Evolutionary conservation across 2,329 filamentous ascomycete species (phyloP), one percentile per base, ranked within the genome.

Genomic region (Zopfia rhizophila): DNA sequence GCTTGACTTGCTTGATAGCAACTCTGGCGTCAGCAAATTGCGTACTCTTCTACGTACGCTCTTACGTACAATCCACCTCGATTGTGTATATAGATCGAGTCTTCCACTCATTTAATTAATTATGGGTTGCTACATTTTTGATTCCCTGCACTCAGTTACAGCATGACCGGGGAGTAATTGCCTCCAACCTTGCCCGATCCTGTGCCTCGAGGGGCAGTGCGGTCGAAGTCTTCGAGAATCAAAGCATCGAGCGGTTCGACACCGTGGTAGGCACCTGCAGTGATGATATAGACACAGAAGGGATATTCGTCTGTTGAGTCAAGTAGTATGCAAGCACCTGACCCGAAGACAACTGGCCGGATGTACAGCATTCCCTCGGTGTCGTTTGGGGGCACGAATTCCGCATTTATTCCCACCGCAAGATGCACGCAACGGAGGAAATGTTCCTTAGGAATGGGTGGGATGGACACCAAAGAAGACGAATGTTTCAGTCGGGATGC

Each of bases 131-230:
- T n/a, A n/a, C n/a, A n/a, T n/a, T n/a, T n/a, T n/a, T n/a, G n/a
- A n/a, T n/a, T n/a, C n/a, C n/a, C n/a, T n/a, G n/a, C n/a, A n/a
- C n/a, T n/a, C n/a, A n/a, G n/a, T n/a, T n/a, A n/a, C n/a, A n/a
- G n/a, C n/a, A 67, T 28, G 7, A 65, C 64, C 3, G 65, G 63
- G 1, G 59, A 63, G 45, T 68, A 68, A 23, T 68, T 68, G 2
- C 65, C 65, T 3, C 64, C 65, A 7, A 68, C 59, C 45, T 68
- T 68, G 33, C 52, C 64, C 23, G 51, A 42, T 5, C 65, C 63
- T 3, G 55, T 55, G 2, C 65, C 65, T 19, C 39, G 47, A 1
- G 65, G 64, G 13, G 65, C 63, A 3, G 65, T 52, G 6, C 65
- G 53, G 32, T 68, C 63, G 24, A 65, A 58, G 7, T 66, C 60